A percentile compares a stretch with the other conserved stretches of the same genome.
phyloP scores from a whole-genome alignment of 176 grass and related monocot genomes.

The Areca catechu region DNA sequence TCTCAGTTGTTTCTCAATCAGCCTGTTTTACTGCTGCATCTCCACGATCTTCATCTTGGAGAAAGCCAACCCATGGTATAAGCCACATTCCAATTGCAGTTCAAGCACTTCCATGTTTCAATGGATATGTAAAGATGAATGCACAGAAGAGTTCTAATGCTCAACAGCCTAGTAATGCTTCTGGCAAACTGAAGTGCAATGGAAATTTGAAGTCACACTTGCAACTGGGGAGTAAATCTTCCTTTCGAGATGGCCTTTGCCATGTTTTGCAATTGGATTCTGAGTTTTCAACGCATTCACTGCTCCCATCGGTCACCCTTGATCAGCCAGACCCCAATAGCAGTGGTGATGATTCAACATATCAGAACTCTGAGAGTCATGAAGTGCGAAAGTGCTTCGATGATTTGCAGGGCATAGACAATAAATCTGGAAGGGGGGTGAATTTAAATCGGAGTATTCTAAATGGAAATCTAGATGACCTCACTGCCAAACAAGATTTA shows the following conservation, averaged over 20 bases:
- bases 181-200: conserved; percentile 12
- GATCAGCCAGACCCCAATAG: conserved; percentile 26
- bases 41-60: conserved; percentile 16
- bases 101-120: conserved; percentile 39
- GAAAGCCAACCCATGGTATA: conserved; percentile 17
- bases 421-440: conserved; percentile 27
- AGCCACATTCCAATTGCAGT: conserved; percentile 26
- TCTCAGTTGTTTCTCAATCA: background rate
- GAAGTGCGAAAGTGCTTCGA: conserved; percentile 18
- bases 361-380: conserved; percentile 5
- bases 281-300: conserved; percentile 15
- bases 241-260: conserved; percentile 9
- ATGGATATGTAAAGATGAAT: conserved; percentile 23
- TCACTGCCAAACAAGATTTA: conserved; percentile 16
- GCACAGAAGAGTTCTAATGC: conserved; percentile 11
- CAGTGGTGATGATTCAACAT: background rate
- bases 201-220: conserved; percentile 11
- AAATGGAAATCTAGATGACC: conserved; percentile 27
- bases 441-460: conserved; percentile 54
- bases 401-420: conserved; percentile 22
- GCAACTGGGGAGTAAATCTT: background rate
- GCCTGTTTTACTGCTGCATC: conserved; percentile 22
- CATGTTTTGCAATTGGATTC: conserved; percentile 29
- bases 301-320: conserved; percentile 19
- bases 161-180: conserved; percentile 23